Conservation (phyloP, 352 stramenopile genomes). For the Phytophthora citrophthora region DNA sequence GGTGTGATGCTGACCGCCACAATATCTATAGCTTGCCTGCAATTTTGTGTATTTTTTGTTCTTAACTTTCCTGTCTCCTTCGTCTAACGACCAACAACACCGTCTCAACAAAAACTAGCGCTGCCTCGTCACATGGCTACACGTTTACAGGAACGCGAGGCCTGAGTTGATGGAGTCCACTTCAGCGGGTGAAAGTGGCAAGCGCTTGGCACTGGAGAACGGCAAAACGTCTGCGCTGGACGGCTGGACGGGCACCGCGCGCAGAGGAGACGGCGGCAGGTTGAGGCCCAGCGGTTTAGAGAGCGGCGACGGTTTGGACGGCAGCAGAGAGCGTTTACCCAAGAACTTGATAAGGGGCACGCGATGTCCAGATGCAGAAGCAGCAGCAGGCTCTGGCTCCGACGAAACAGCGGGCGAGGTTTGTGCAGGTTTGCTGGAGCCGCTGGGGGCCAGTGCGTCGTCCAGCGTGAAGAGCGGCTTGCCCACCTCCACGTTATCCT, state of each 20-base stretch:
- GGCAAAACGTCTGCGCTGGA: conserved; percentile 70
- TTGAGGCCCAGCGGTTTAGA: conserved; percentile 28
- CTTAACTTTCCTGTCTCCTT: conserved; percentile 15
- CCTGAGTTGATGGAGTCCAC: conserved; percentile 85
- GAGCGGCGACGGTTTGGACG: conserved; percentile 36
- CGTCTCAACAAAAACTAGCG: too few species aligned
- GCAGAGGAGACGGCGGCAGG: conserved; percentile 21
- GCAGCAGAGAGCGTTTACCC: conserved; percentile 75
- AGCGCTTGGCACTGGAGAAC: conserved; percentile 68
- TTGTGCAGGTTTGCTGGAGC: conserved; percentile 27
- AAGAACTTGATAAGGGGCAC: conserved; percentile 75
- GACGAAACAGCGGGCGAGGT: conserved; percentile 33
- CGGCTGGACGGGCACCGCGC: conserved; percentile 44
- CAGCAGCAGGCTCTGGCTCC: conserved; percentile 37
- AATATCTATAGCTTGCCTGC: conserved; percentile 32
- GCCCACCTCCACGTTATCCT: conserved; percentile 97
- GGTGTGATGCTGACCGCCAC: conserved; percentile 43
- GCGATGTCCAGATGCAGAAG: conserved; percentile 40
- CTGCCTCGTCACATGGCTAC: conserved; percentile 1
- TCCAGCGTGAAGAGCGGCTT: conserved; percentile 94
- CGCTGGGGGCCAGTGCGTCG: conserved; percentile 57
- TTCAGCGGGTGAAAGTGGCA: conserved; percentile 69
- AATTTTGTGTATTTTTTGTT: conserved; percentile 34
- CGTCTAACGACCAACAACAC: conserved; percentile 1
- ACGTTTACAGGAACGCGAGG: conserved; percentile 71